These are phyloP conservation scores for Solanum sitiens DNA, from an alignment of 257 asterid species.

Conservation along the genomic window DNA sequence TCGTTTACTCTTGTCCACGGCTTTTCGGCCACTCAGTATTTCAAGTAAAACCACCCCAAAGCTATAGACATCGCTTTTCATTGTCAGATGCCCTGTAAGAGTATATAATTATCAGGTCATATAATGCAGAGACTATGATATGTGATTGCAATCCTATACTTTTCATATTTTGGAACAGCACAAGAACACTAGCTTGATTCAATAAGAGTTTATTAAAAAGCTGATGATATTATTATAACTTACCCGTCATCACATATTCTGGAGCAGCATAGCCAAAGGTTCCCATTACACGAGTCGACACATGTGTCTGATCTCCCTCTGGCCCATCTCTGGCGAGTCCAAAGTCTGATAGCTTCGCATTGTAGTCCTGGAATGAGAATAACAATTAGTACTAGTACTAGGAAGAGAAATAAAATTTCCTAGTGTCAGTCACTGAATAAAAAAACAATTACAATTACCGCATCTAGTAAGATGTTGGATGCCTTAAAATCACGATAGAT, in stretches of 20 bases:
- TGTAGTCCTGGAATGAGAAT: slow-evolving; percentile 50
- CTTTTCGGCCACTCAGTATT: slow-evolving; percentile 50
- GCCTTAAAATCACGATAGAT: slow-evolving; percentile 68
- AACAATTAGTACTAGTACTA: background rate
- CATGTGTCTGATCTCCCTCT: slow-evolving; percentile 73
- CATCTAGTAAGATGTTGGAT: slow-evolving; percentile 58
- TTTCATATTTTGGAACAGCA: background rate
- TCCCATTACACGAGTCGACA: slow-evolving; percentile 85
- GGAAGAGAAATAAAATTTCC: background rate
- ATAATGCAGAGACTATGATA: background rate
- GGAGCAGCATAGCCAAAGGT: slow-evolving; percentile 89
- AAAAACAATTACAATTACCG: slow-evolving; percentile 13
- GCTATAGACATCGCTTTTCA: slow-evolving; percentile 79
- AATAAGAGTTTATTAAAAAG: background rate
- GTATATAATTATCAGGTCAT: background rate
- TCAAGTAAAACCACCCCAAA: slow-evolving; percentile 83
- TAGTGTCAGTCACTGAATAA: background rate
- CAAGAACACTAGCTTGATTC: too few relatives aligned
- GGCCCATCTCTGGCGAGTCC: slow-evolving; percentile 90
- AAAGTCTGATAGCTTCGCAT: slow-evolving; percentile 80
- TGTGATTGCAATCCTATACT: background rate
- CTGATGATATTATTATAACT: background rate
- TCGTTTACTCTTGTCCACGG: slow-evolving; percentile 58
- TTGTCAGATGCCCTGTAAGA: slow-evolving; percentile 59
- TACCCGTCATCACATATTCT: slow-evolving; percentile 71